Evolutionary conservation across 768 basidiomycete genomes (phyloP), one percentile per base, ranked within the genome.

Genomic region (Lentinula aciculospora): DNA sequence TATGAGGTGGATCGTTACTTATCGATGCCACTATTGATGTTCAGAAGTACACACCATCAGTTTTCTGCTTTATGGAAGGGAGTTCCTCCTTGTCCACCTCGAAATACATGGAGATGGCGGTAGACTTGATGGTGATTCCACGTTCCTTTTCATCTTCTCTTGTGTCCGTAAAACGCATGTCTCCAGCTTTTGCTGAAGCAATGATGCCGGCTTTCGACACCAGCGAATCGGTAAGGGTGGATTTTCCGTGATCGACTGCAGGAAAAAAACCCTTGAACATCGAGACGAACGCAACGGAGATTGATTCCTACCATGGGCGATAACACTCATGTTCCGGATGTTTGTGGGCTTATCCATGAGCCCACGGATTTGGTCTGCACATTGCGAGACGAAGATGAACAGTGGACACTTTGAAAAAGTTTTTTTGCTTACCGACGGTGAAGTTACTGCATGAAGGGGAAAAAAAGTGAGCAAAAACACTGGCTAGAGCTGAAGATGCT

Each of bases 191-290:
- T 68, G 92, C 78, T 42, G 80, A 76, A 61, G 97, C 96, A 66
- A 99, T 98, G 73, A 99, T 99, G 83, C 97, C 97, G 62, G 97
- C 97, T 81, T 98, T 98, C 63, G 96, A 95, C 71, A 99, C 95
- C 45, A 99, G 82, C 40, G 96, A 98, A 75, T 99, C 97, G 65
- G 97, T 98, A 65, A 99, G 86, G 66, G 97, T 99, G 57, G 97
- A 99, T 77, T 99, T 99, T 79, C 97, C 97, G 80, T 99, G 97
- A 76, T 99, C 97, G 84, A 99, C 97, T 93, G 68, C 9, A 60
- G 47, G 36, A 39, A 28, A 48, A 53, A 50, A 32, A 54, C n/a
- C n/a, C n/a, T 60, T 64, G 63, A 32, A 50, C n/a, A 59, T 64
- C 47, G 54, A 17, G 46, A 10, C 10, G 25, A 39, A 60, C 42